phyloP scores from a whole-genome alignment of 805 yeast genomes.

The Candida methanosorbosa region DNA sequence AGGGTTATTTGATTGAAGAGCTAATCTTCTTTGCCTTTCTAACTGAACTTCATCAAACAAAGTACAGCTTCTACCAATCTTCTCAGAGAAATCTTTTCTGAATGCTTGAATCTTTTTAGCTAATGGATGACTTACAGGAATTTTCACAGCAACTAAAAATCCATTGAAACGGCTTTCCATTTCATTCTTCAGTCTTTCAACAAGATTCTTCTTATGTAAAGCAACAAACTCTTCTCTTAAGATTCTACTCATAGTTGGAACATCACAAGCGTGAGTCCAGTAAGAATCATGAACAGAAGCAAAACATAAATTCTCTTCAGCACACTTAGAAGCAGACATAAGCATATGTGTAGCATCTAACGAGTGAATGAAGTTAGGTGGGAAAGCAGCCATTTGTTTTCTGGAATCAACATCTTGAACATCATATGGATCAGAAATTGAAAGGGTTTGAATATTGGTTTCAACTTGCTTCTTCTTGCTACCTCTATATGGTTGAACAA shows the following conservation, averaged over 20 bases:
- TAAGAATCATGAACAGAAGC: slow-evolving; percentile 97
- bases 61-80: slow-evolving; percentile 47
- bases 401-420: slow-evolving; percentile 76
- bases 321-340: slow-evolving; percentile 74
- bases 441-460: slow-evolving; percentile 87
- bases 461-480: slow-evolving; percentile 52
- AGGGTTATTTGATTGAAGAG: slow-evolving; percentile 45
- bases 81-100: slow-evolving; percentile 38
- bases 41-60: slow-evolving; percentile 65
- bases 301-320: slow-evolving; percentile 55
- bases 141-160: slow-evolving; percentile 50
- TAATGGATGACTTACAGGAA: slow-evolving; percentile 43
- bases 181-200: slow-evolving; percentile 64
- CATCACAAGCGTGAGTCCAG: slow-evolving; percentile 93
- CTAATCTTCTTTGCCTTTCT: slow-evolving; percentile 55
- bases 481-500: slow-evolving; percentile 92
- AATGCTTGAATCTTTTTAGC: slow-evolving; percentile 41
- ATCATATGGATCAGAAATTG: slow-evolving; percentile 80
- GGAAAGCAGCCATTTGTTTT: slow-evolving; percentile 88
- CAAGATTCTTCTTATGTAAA: slow-evolving; percentile 66
- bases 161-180: slow-evolving; percentile 74
- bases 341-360: slow-evolving; percentile 97
- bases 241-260: slow-evolving; percentile 58
- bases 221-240: slow-evolving; percentile 74
- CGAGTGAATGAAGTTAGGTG: slow-evolving; percentile 93